Evolutionary conservation across 2,329 filamentous ascomycete species (phyloP).

Genomic region (Dothideomycetidae sp.): DNA sequence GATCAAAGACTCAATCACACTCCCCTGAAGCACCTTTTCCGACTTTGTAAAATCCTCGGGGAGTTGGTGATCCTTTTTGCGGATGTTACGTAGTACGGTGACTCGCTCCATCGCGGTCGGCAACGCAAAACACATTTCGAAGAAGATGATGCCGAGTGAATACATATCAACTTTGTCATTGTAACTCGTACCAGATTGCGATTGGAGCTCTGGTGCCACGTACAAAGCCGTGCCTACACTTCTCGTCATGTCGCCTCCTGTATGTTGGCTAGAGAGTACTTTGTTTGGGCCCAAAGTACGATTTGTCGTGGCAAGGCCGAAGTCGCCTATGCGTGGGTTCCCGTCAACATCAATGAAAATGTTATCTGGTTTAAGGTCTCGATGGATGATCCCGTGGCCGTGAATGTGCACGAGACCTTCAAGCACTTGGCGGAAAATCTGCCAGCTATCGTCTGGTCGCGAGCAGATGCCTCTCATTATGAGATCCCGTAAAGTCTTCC

Average conservation of each 20-base stretch:
- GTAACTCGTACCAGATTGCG: conserved; percentile 60
- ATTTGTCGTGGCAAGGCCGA: conserved; percentile 82
- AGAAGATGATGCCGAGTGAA: conserved; percentile 91
- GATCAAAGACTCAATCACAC: conserved; percentile 66
- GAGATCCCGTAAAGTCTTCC: conserved; percentile 76
- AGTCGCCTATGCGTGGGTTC: conserved; percentile 92
- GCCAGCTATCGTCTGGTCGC: conserved; percentile 69
- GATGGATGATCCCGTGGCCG: conserved; percentile 78
- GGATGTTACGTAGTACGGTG: conserved; percentile 52
- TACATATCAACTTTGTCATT: conserved; percentile 98
- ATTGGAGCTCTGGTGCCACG: conserved; percentile 80
- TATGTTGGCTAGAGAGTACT: conserved; percentile 22
- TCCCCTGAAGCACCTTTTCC: conserved; percentile 54
- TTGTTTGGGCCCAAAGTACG: conserved; percentile 53
- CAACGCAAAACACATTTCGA: conserved; percentile 74
- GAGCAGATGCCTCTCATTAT: conserved; percentile 63
- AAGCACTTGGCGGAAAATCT: conserved; percentile 77
- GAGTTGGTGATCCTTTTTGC: conserved; percentile 51
- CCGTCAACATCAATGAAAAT: conserved; percentile 86
- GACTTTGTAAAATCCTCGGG: conserved; percentile 59
- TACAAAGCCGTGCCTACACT: conserved; percentile 73
- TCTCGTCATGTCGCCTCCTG: conserved; percentile 49
- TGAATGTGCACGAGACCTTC: conserved; percentile 88
- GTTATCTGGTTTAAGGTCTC: conserved; percentile 93
- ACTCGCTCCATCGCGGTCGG: conserved; percentile 50